A percentile compares a stretch with the other conserved stretches of the same genome.
Evolutionary conservation across 176 grass and related monocot species (phyloP).

Genomic region (Echinochloa phyllopogon): DNA sequence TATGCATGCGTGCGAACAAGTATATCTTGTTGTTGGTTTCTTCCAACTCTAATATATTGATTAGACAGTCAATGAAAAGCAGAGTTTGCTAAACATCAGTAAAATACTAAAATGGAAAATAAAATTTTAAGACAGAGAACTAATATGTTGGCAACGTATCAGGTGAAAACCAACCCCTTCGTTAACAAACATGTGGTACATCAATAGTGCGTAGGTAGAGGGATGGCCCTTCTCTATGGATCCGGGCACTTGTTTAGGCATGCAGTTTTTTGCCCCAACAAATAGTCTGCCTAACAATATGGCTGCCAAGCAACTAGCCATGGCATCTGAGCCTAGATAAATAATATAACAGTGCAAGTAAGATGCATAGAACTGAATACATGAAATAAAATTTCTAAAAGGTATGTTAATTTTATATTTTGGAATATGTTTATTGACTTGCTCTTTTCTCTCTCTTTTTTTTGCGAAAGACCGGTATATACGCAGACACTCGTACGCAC

Average conservation of each 20-base stretch:
- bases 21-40: slow-evolving; percentile 6
- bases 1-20: slow-evolving; percentile 5
- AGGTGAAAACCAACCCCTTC: too few species aligned
- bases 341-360: background rate
- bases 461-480: too few species aligned
- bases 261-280: background rate
- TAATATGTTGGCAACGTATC: too few species aligned
- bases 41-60: background rate
- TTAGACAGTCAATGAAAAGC: slow-evolving; percentile 5
- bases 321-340: background rate
- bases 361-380: background rate
- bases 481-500: too few species aligned
- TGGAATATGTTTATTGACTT: background rate
- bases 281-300: background rate
- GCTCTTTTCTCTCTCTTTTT: too few species aligned
- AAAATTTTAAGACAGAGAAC: background rate
- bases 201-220: background rate
- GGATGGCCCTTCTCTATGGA: too few species aligned
- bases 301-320: background rate
- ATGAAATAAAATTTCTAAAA: background rate
- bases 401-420: background rate
- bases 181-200: background rate
- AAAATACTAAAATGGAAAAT: background rate
- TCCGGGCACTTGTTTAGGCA: too few species aligned
- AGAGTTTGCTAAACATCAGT: background rate